Base-by-base conservation (phyloP, 2,329 filamentous ascomycete species). In the Zasmidium angulare region DNA sequence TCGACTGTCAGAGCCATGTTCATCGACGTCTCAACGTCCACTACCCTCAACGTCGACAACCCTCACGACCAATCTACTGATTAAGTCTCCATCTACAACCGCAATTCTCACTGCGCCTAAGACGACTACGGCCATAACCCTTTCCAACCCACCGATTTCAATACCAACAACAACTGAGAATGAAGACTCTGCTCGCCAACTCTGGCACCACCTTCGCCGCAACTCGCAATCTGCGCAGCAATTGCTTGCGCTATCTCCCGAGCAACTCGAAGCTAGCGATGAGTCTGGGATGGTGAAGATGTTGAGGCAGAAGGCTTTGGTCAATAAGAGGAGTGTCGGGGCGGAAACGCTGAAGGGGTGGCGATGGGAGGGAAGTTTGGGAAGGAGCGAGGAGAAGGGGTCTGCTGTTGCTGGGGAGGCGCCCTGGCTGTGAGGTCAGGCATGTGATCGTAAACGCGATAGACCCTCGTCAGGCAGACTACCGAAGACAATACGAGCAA, bases 281-380 rank as follows among this genome's bases (percentile, higher is more conserved):
- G 65, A 67, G 22, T 49, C 50, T 20, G 36, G 36, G 12, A 46
- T 19, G 14, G 50, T 73, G 17, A 64, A 60, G 51, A 69, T 69
- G 52, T 63, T 77, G 48, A 65, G 70, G 29, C 63, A 66, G 19
- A 65, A 65, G 56, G 76, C 76, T 1, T 48, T 77, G 46, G 65
- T 69, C 55, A 77, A 77, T 58, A 76, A 76, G 62, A 67, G 76
- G 36, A 77, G 73, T 58, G 66, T 78, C 3, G 75, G 76, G 12
- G 73, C 73, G 4, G 76, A 77, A 63, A 77, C 76, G 19, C 56
- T 78, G 61, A 70, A 67, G 58, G 75, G 68, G 36, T 71, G 75
- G 69, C 66, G 67, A 52, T 72, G 67, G 67, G 69, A 71, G 12
- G 66, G 64, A 46, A 59, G 56, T 56, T 59, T 56, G 29, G 53